phyloP scores from a whole-genome alignment of 768 basidiomycete genomes.

The Boletellus sp. region DNA sequence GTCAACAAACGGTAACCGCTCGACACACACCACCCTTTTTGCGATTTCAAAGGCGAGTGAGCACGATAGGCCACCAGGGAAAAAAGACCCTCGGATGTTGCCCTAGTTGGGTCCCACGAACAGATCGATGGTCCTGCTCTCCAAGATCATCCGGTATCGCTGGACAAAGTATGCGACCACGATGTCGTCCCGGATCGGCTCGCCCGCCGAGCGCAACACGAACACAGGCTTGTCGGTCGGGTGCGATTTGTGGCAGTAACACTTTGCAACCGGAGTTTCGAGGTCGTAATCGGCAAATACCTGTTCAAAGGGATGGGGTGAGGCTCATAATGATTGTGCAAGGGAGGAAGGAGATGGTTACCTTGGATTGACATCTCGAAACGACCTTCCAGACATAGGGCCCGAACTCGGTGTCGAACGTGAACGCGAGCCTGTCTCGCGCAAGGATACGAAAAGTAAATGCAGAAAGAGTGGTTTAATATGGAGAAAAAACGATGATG shows the following conservation, averaged over 20 bases:
- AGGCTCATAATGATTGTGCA: background rate
- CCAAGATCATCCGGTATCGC: slow-evolving; percentile 21
- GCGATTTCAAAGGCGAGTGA: too few species aligned
- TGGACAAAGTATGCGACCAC: slow-evolving; percentile 28
- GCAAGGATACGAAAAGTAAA: too few species aligned
- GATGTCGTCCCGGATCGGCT: slow-evolving; percentile 30
- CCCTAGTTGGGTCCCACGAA: slow-evolving; percentile 19
- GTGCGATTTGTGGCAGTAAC: slow-evolving; percentile 11
- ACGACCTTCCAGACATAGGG: slow-evolving; percentile 25
- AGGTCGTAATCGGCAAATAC: slow-evolving; percentile 25
- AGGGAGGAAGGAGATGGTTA: background rate
- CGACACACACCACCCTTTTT: too few species aligned
- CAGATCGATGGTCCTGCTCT: slow-evolving; percentile 24
- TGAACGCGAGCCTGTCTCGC: slow-evolving; percentile 13
- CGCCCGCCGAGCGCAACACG: slow-evolving; percentile 19
- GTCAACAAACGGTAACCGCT: too few species aligned
- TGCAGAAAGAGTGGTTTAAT: too few species aligned
- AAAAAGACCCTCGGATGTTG: too few species aligned
- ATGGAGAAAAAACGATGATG: too few species aligned
- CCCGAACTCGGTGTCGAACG: slow-evolving; percentile 22
- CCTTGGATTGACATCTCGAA: slow-evolving; percentile 24
- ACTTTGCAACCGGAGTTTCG: slow-evolving; percentile 22
- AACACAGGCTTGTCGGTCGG: slow-evolving; percentile 16
- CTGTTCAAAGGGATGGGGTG: background rate
- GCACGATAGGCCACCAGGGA: too few species aligned